Evolutionary conservation across 305 asterid genomes (phyloP), one percentile per base, ranked within the genome.

Genomic region (Solanum chacoense): DNA sequence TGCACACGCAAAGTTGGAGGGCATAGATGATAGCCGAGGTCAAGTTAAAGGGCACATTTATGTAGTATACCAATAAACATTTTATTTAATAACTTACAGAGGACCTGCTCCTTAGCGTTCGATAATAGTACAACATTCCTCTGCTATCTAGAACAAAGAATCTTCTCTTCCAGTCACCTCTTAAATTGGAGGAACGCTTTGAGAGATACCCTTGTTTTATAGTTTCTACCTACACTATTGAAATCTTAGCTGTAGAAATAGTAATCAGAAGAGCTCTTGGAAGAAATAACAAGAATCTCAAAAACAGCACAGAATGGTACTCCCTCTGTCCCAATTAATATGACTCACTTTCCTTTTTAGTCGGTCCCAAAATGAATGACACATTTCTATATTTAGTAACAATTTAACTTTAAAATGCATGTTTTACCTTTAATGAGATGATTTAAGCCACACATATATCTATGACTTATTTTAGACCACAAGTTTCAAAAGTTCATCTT

Each of bases 141-240:
- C 99, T 92, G 94, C 98, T 98, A 90, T 98, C 99, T 85, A 98
- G 99, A 91, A 98, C 99, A 91, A 98, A 98, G 92, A 98, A 98
- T 95, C 99, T 94, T 96, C 99, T 94, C 94, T 98, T 98, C 99
- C 99, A 98, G 88, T 98, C 99, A 77, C 99, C 99, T 91, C 97
- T 94, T 90, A 94, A 89, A 91, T 91, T 93, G 85, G 96, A 95
- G 87, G 98, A 95, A 71, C 98, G 95, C 89, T 95, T 95, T 36
- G 95, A 93, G 88, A 95, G 95, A 91, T 95, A 95, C 86, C 96
- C 97, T 93, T 93, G 98, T 89, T 94, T 95, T 89, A 96, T 95
- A 90, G 98, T 96, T 95, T 96, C 97, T 91, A 95, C 95, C 98
- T 96, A 95, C 91, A 94, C 94, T 93, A 92, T 92, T 93, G 94